phyloP scores from a whole-genome alignment of 495 filamentous ascomycete genomes.

The Neurospora sp. region DNA sequence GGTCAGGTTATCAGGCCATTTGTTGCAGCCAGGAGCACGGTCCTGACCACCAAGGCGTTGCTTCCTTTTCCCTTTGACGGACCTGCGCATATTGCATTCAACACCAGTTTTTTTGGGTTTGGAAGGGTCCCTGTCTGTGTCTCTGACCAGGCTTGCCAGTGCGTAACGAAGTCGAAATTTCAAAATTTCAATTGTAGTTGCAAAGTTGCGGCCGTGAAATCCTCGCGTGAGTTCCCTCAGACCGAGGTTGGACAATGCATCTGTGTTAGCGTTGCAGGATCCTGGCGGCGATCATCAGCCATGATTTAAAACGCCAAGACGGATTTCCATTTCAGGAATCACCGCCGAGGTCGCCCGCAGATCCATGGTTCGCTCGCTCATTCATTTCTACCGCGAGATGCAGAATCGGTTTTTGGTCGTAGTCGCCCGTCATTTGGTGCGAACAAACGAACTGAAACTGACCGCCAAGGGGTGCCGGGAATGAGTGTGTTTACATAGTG shows the following conservation, averaged over 20 bases:
- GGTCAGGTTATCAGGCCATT: background rate
- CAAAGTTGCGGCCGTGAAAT: background rate
- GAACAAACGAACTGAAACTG: background rate
- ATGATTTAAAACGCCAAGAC: conserved; percentile 1
- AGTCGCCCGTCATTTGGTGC: background rate
- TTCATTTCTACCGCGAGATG: background rate
- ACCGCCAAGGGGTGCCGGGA: background rate
- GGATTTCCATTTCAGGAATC: conserved; percentile 19
- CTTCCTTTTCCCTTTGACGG: background rate
- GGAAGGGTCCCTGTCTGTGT: background rate
- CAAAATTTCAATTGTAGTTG: background rate
- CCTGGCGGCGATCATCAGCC: conserved; percentile 8
- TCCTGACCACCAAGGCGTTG: background rate
- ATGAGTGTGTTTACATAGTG: background rate
- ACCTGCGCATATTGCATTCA: background rate
- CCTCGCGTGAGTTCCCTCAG: conserved; percentile 2
- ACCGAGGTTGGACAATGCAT: conserved; percentile 10
- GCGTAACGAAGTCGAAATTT: background rate
- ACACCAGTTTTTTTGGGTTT: background rate
- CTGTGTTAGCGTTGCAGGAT: conserved; percentile 1
- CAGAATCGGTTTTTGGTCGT: background rate
- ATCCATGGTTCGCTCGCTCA: background rate
- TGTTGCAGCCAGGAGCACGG: background rate
- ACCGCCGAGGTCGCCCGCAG: conserved; percentile 9
- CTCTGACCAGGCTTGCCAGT: background rate